Conservation (phyloP, 2,329 filamentous ascomycete species). For the Colletotrichum musicola region DNA sequence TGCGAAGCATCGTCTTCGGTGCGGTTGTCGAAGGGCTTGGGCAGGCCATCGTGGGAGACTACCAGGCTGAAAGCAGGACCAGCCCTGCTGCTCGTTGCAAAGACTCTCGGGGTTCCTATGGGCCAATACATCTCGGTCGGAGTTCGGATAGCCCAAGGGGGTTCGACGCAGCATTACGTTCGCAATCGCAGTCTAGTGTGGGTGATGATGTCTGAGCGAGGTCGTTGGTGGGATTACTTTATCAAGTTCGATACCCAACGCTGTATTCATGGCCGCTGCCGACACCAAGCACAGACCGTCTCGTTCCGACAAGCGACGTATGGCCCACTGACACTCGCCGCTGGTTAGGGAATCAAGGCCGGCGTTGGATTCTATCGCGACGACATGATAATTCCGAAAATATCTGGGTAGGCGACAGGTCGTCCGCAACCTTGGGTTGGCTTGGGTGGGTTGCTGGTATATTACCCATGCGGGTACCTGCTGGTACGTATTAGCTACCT, state of each 20-base stretch:
- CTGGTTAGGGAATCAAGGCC: slow-evolving; percentile 44
- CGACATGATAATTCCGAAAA: too few relatives aligned
- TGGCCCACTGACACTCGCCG: slow-evolving; percentile 46
- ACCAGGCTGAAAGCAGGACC: slow-evolving; percentile 62
- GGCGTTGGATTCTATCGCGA: too few relatives aligned
- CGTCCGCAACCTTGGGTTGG: too few relatives aligned
- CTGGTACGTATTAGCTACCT: too few relatives aligned
- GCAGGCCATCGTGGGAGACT: slow-evolving; percentile 72
- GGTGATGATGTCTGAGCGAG: slow-evolving; percentile 2
- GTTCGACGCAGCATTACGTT: slow-evolving; percentile 11
- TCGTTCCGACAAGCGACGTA: slow-evolving; percentile 12
- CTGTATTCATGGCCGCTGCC: slow-evolving; percentile 35
- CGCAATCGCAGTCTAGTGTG: slow-evolving; percentile 21
- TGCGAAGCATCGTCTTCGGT: slow-evolving; percentile 48
- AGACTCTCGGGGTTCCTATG: slow-evolving; percentile 85
- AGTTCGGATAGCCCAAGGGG: not conserved
- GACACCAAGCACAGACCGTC: slow-evolving; percentile 1
- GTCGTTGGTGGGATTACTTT: slow-evolving; percentile 25
- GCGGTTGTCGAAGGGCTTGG: slow-evolving; percentile 46
- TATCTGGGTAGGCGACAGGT: too few relatives aligned
- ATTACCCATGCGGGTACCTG: too few relatives aligned
- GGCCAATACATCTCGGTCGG: slow-evolving; percentile 86
- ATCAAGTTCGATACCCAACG: slow-evolving; percentile 20
- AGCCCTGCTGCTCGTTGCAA: slow-evolving; percentile 79
- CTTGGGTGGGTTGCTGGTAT: too few relatives aligned